Evolutionary conservation across 2,329 filamentous ascomycete genomes (phyloP).

Genomic region (Aureobasidium subglaciale): DNA sequence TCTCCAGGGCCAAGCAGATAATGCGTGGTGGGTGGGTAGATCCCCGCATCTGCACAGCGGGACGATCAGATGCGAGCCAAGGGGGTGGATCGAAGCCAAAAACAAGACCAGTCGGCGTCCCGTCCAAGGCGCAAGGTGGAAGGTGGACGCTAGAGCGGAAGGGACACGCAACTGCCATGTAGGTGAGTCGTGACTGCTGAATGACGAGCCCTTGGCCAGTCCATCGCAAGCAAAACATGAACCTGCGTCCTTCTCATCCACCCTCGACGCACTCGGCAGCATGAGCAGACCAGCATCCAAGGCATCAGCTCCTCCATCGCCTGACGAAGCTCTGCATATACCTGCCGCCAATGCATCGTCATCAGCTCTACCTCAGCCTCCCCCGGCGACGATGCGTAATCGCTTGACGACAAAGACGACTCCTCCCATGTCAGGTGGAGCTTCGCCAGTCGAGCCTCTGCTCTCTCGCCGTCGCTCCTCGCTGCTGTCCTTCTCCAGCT

Average conservation of each 20-base stretch:
- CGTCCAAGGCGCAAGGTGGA: no score
- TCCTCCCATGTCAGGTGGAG: not conserved
- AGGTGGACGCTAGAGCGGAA: not conserved
- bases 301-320: constrained; percentile 8
- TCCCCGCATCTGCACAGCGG: not conserved
- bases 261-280: not conserved
- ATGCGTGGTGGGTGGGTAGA: not conserved
- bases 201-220: not conserved
- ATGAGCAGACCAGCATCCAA: not conserved
- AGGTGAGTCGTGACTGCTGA: no score
- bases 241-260: not conserved
- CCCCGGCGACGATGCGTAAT: not conserved
- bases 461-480: constrained; percentile 61
- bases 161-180: not conserved
- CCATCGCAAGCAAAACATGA: not conserved
- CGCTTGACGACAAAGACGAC: constrained; percentile 3
- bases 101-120: constrained; percentile 5
- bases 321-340: not conserved
- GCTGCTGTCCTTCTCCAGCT: constrained; percentile 67
- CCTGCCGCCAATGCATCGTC: constrained; percentile 7
- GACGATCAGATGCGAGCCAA: constrained; percentile 1
- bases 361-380: constrained; percentile 14
- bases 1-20: not conserved
- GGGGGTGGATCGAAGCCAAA: not conserved
- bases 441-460: constrained; percentile 17